Evolutionary conservation across 768 basidiomycete genomes (phyloP), one percentile per base, ranked within the genome.

Genomic region (Lentinula boryana): DNA sequence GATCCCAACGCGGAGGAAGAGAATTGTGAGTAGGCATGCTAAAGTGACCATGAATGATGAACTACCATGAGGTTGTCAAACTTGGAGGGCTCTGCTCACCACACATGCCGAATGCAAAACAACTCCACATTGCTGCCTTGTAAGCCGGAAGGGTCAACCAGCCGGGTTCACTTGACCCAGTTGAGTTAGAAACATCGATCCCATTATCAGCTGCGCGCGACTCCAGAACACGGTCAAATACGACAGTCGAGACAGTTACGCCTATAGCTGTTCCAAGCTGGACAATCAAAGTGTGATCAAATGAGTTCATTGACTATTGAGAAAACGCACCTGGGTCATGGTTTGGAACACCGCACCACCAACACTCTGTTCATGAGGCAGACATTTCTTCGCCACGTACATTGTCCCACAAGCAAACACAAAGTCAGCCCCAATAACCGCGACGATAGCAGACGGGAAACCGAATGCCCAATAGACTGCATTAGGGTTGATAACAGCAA

Each of bases 261-360:
- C 89, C 90, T 40, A 90, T 77, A 5, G 87, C 80, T 0, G 82
- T 83, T 6, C 89, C 90, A 13, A 91, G 70, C 88, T 87, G 61
- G 2, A 51, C 10, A 3, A 50, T 49, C 12, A 8, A 53, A 6
- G 2, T 32, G 8, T 35, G 21, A 40, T 56, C 40, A 32, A 38
- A 0, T 33, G 27, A 46, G 9, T 27, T 8, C 23, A 16, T 21
- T 38, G n/a, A 10, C 52, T 43, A 50, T 16, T 12, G 12, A 6
- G 31, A 58, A 12, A 12, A 38, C 33, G 23, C 35, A 60, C 58
- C 75, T 88, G 87, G 5, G 82, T 86, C 81, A 93, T 84, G 0
- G 91, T 91, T 68, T 89, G 87, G 71, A 92, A 91, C 18, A 91
- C 61, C 10, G 84, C 91, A 2, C 88, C 90, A 5, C 86, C 84